Conservation (phyloP, 495 filamentous ascomycete genomes). For the Podospora anserina region DNA sequence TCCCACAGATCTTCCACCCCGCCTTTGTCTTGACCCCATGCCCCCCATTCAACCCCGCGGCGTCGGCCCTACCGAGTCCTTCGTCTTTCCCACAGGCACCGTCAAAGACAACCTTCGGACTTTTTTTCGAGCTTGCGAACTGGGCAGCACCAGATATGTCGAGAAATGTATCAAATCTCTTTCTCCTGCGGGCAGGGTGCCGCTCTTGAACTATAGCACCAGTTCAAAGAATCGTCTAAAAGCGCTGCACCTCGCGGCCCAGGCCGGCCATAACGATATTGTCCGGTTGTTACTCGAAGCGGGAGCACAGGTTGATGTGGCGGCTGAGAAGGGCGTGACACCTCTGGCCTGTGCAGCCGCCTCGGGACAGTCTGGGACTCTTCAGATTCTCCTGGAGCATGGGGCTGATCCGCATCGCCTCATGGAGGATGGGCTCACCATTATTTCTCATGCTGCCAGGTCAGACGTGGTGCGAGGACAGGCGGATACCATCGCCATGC, state of each 20-base stretch:
- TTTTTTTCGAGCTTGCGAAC: background rate
- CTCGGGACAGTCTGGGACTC: background rate
- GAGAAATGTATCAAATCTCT: background rate
- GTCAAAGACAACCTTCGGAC: background rate
- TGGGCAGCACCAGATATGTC: background rate
- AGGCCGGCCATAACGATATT: background rate
- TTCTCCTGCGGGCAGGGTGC: background rate
- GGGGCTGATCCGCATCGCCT: background rate
- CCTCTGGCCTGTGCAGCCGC: background rate
- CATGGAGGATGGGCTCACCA: background rate
- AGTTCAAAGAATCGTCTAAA: background rate
- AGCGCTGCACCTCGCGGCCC: background rate
- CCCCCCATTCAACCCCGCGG: background rate
- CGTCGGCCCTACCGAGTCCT: background rate
- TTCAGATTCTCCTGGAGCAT: background rate
- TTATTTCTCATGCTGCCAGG: background rate
- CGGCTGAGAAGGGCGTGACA: background rate
- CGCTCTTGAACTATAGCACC: background rate
- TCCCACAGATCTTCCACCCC: background rate
- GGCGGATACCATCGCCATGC: background rate
- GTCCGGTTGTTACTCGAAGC: background rate
- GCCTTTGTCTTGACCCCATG: background rate
- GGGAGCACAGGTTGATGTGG: background rate
- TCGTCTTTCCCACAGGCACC: background rate
- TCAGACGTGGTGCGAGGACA: background rate